Conservation (phyloP, 139 green algal genomes). For the Gonium pectorale region DNA sequence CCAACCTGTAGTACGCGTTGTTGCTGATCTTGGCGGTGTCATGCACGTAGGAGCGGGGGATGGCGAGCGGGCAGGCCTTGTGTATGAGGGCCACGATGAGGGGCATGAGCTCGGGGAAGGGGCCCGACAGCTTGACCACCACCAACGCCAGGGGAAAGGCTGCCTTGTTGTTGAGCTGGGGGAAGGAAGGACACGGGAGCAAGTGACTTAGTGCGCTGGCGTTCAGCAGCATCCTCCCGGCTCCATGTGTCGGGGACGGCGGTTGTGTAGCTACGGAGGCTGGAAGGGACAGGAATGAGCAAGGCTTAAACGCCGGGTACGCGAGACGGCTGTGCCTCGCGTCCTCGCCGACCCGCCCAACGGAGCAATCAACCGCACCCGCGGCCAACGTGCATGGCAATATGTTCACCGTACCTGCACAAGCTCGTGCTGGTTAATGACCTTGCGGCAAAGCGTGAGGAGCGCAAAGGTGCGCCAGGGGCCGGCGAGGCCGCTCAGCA, state of each 20-base stretch:
- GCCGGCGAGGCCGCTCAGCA: conserved; percentile 57
- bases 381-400: too few species aligned
- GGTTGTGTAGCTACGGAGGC: too few species aligned
- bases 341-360: too few species aligned
- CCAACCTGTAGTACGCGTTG: conserved; percentile 37
- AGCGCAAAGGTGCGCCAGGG: conserved; percentile 59
- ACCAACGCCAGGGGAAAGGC: conserved; percentile 79
- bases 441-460: conserved; percentile 72
- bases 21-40: conserved; percentile 16
- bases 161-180: conserved; percentile 63
- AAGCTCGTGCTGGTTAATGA: conserved; percentile 54
- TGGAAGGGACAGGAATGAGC: too few species aligned
- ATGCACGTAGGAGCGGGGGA: conserved; percentile 19
- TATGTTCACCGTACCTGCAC: too few species aligned
- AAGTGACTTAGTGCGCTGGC: too few species aligned
- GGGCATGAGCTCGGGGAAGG: conserved; percentile 65
- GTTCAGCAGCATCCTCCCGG: too few species aligned
- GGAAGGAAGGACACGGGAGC: too few species aligned
- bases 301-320: too few species aligned
- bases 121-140: conserved; percentile 69
- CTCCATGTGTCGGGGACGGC: too few species aligned
- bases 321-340: too few species aligned
- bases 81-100: conserved; percentile 67
- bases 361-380: too few species aligned
- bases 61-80: conserved; percentile 35